Conservation (phyloP, 805 yeast species). For the Candida schatavii region DNA sequence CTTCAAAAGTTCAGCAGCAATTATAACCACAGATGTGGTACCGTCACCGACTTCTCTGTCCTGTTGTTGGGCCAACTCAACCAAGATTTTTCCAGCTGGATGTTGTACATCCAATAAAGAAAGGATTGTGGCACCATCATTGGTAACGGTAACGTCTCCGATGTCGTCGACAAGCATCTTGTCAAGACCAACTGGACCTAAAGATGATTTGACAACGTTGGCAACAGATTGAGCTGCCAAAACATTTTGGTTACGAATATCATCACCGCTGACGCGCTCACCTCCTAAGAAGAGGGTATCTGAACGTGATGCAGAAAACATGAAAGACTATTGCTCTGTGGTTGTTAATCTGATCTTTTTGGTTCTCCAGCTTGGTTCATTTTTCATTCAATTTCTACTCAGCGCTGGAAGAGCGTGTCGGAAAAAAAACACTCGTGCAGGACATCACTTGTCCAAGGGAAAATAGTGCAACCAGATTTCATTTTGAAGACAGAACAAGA, state of each 20-base stretch:
- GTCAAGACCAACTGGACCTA: constrained; percentile 98
- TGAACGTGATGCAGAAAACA: constrained; percentile 80
- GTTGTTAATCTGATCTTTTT: no score
- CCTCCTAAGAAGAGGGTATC: constrained; percentile 95
- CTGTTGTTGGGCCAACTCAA: constrained; percentile 97
- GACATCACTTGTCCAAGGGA: no score
- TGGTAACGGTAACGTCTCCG: constrained; percentile 98
- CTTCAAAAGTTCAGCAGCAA: constrained; percentile 88
- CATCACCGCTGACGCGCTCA: constrained; percentile 93
- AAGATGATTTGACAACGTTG: constrained; percentile 82
- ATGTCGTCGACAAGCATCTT: constrained; percentile 98
- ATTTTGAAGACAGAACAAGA: no score
- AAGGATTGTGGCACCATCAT: constrained; percentile 97
- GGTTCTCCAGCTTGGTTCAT: no score
- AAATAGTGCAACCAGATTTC: no score
- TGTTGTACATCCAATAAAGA: constrained; percentile 92
- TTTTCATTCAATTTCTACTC: no score
- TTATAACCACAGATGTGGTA: constrained; percentile 94
- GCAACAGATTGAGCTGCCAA: constrained; percentile 88
- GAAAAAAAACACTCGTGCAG: no score
- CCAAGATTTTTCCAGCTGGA: constrained; percentile 97
- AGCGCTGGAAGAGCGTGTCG: constrained; percentile 1
- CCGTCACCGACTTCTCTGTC: constrained; percentile 99
- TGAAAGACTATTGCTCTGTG: no score
- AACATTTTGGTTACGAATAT: constrained; percentile 93